Conservation (phyloP, 768 basidiomycete species). For the Tricholoma flavovirens region DNA sequence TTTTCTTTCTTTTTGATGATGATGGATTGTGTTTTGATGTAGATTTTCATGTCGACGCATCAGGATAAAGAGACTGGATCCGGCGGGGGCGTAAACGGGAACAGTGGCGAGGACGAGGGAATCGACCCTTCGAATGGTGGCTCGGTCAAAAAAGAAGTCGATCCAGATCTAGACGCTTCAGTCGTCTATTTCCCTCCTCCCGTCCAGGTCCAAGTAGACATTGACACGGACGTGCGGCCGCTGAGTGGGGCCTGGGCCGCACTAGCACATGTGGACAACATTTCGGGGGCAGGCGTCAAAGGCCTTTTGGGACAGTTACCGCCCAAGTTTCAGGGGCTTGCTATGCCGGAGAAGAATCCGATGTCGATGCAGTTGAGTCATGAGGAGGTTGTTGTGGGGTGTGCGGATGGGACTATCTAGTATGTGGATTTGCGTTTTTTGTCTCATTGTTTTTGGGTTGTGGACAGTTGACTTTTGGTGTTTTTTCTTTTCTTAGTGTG, state of each 20-base stretch:
- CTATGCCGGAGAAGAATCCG: conserved; percentile 88
- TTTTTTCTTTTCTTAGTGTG: conserved; percentile 11
- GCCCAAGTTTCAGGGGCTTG: conserved; percentile 67
- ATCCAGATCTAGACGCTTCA: conserved; percentile 24
- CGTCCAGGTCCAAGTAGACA: conserved; percentile 40
- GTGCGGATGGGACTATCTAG: conserved; percentile 91
- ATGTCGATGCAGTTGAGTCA: conserved; percentile 92
- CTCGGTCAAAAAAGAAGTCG: background rate
- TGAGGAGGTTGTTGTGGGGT: conserved; percentile 87
- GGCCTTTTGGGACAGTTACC: conserved; percentile 63
- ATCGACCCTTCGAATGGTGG: background rate
- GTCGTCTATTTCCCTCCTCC: conserved; percentile 15
- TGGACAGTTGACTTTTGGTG: background rate
- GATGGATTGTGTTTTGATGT: conserved; percentile 1
- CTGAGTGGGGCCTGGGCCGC: conserved; percentile 74
- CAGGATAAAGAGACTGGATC: conserved; percentile 43
- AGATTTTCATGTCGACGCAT: conserved; percentile 86
- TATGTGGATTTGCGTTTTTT: conserved; percentile 33
- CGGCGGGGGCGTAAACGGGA: conserved; percentile 19
- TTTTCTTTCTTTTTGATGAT: background rate
- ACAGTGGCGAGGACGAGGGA: conserved; percentile 17
- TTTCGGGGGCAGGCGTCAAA: conserved; percentile 37
- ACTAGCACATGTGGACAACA: conserved; percentile 36
- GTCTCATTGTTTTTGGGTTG: too few relatives aligned
- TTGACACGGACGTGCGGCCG: conserved; percentile 60